A percentile compares a stretch with the other conserved stretches of the same genome.
phyloP scores from a whole-genome alignment of 2,329 filamentous ascomycete species.

The Colletotrichum noveboracense region DNA sequence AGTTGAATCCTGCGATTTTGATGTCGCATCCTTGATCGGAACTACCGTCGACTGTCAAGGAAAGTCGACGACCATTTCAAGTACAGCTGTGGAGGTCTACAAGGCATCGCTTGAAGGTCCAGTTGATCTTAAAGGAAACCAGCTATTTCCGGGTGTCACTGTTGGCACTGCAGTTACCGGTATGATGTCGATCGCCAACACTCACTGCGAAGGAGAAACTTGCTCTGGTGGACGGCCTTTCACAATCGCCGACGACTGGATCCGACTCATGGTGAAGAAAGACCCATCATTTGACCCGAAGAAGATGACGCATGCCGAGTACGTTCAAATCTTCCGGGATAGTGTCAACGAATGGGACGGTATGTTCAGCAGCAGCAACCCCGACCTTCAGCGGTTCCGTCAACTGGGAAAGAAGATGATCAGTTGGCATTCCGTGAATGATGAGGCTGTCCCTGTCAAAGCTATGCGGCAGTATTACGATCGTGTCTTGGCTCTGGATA shows the following conservation, averaged over 20 bases:
- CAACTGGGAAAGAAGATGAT: constrained; percentile 43
- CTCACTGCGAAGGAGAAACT: not conserved
- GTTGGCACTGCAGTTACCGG: not conserved
- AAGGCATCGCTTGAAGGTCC: not conserved
- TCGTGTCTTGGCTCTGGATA: not conserved
- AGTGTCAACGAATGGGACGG: constrained; percentile 21
- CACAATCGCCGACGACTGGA: not conserved
- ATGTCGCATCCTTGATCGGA: not conserved
- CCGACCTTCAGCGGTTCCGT: constrained; percentile 32
- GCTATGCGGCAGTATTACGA: not conserved
- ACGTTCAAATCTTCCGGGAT: constrained; percentile 19
- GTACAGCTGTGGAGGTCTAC: not conserved
- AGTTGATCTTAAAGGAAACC: not conserved
- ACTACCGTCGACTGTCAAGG: not conserved
- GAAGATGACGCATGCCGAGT: constrained; percentile 7
- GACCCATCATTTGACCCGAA: constrained; percentile 30
- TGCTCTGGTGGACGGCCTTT: not conserved
- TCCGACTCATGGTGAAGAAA: constrained; percentile 25
- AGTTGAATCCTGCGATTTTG: not conserved
- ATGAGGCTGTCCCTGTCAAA: constrained; percentile 35
- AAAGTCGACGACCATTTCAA: not conserved
- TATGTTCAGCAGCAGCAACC: constrained; percentile 28
- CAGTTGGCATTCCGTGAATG: constrained; percentile 44
- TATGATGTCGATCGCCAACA: not conserved
- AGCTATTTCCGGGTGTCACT: not conserved